A percentile compares a stretch with the other conserved stretches of the same genome.
Conservation (phyloP, 805 yeast genomes). For the Kazachstania viticola region DNA sequence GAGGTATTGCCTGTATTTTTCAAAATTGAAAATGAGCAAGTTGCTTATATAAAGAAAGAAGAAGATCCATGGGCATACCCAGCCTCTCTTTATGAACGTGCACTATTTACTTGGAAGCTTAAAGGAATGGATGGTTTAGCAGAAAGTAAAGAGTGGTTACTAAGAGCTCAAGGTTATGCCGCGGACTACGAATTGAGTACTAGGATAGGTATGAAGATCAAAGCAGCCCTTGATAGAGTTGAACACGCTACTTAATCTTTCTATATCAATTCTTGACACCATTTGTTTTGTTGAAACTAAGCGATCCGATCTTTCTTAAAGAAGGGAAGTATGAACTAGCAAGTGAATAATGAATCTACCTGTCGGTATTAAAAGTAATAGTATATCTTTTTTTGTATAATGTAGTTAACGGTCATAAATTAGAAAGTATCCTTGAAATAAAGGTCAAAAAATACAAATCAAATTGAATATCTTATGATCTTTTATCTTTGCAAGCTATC, state of each 20-base stretch:
- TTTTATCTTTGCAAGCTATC: no score
- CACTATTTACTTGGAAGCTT: slow-evolving; percentile 66
- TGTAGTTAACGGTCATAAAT: no score
- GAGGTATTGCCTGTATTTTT: slow-evolving; percentile 35
- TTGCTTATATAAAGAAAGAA: slow-evolving; percentile 37
- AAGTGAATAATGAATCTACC: no score
- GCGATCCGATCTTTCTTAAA: no score
- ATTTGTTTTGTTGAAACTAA: no score
- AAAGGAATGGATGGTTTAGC: slow-evolving; percentile 38
- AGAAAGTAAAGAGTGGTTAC: slow-evolving; percentile 58
- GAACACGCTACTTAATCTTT: slow-evolving; percentile 31
- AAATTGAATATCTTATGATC: no score
- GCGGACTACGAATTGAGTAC: slow-evolving; percentile 91
- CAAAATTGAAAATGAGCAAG: slow-evolving; percentile 30
- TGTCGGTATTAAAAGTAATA: no score
- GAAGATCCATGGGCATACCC: slow-evolving; percentile 85
- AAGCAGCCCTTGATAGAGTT: slow-evolving; percentile 69
- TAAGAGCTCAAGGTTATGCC: slow-evolving; percentile 60
- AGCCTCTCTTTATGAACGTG: slow-evolving; percentile 76
- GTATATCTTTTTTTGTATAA: no score
- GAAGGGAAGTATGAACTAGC: no score
- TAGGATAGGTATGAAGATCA: slow-evolving; percentile 75
- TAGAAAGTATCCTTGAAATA: no score
- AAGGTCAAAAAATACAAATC: no score
- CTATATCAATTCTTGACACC: no score